Percentiles rank a stretch among this genome's conserved stretches.
These are phyloP conservation scores for Sporisorium iseilematis-ciliati DNA, from an alignment of 1,284 basidiomycete genomes.

Conservation along the genomic window DNA sequence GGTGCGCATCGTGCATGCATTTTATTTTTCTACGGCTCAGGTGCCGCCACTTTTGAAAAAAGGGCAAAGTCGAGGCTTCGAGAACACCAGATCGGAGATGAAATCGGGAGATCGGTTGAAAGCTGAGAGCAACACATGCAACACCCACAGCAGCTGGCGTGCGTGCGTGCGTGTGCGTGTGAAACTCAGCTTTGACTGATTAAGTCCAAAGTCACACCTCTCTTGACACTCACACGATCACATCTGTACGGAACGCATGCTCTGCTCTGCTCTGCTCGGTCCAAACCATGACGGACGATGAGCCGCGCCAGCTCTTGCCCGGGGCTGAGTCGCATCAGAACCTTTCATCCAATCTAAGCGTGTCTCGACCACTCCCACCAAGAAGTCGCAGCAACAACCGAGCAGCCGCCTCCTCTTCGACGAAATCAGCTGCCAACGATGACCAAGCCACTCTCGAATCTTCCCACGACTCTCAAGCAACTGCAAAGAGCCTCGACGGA, in stretches of 20 bases:
- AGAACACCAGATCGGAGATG: background rate
- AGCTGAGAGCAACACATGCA: constrained; percentile 2
- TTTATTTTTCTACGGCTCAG: no score
- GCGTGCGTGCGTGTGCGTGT: background rate
- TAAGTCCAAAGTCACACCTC: no score
- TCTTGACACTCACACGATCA: constrained; percentile 2
- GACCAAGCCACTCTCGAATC: background rate
- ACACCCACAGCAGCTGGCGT: background rate
- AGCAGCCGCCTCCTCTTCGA: constrained; percentile 1
- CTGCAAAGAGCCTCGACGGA: constrained; percentile 17
- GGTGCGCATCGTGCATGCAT: constrained; percentile 5
- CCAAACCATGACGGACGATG: constrained; percentile 30
- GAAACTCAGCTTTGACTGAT: background rate
- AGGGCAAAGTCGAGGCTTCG: background rate
- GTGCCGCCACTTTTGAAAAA: no score
- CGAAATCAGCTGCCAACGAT: constrained; percentile 5
- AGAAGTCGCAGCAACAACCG: constrained; percentile 25
- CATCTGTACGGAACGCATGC: background rate
- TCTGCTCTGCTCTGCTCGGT: no score
- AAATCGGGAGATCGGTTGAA: background rate
- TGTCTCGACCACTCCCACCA: constrained; percentile 42
- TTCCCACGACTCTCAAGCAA: constrained; percentile 28
- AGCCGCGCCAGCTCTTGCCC: constrained; percentile 45
- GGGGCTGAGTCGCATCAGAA: constrained; percentile 45
- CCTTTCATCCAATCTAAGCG: constrained; percentile 33